A percentile compares a stretch with the other conserved stretches of the same genome.
phyloP scores from a whole-genome alignment of 441 rosid genomes.

The Populus hybrid region DNA sequence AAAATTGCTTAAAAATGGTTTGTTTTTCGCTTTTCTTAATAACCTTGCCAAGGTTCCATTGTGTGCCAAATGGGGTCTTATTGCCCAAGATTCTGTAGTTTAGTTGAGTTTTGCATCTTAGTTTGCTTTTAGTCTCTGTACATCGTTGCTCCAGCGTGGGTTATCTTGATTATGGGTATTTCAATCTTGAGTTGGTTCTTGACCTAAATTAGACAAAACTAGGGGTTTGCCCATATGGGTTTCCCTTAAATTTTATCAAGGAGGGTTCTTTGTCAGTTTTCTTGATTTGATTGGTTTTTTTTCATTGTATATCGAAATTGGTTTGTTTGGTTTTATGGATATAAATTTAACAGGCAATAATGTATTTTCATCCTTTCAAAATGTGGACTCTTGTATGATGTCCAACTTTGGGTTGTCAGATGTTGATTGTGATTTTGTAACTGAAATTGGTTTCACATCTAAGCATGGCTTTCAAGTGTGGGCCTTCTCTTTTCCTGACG shows the following conservation, averaged over 20 bases:
- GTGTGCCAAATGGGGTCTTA: constrained; percentile 6
- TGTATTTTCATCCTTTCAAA: neutral
- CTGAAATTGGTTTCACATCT: neutral
- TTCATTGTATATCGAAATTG: neutral
- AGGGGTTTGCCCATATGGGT: neutral
- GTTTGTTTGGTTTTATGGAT: neutral
- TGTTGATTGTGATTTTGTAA: neutral
- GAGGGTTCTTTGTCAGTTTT: neutral
- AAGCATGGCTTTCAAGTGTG: neutral
- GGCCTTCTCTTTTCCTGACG: neutral
- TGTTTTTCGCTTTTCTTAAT: constrained; percentile 16
- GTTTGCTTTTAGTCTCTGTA: neutral
- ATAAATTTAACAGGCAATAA: neutral
- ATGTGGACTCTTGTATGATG: neutral
- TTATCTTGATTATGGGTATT: neutral
- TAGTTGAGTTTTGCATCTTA: constrained; percentile 8
- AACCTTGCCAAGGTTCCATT: neutral
- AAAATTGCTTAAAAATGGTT: constrained; percentile 1
- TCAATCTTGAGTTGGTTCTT: constrained; percentile 1
- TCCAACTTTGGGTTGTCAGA: constrained; percentile 1
- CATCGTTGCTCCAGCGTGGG: neutral
- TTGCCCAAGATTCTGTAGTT: neutral
- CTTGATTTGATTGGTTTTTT: neutral
- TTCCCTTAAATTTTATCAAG: neutral
- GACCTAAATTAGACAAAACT: neutral